Evolutionary conservation across 352 stramenopile genomes (phyloP).

Genomic region (Phytophthora ramorum): DNA sequence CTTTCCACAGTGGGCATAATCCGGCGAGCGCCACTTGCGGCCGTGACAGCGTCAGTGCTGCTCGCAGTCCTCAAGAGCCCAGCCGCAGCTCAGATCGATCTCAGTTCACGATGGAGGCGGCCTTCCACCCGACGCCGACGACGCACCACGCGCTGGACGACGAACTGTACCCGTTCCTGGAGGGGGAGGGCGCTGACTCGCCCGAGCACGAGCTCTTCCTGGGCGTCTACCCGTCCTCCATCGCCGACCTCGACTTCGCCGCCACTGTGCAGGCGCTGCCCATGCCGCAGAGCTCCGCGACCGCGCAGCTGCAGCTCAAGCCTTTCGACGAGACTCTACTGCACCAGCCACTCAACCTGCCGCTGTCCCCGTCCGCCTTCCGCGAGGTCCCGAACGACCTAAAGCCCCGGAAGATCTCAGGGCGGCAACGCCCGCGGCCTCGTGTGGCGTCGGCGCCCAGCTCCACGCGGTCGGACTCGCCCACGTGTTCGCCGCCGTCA

Average conservation of each 20-base stretch:
- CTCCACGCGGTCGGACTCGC: constrained; percentile 42
- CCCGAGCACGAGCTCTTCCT: constrained; percentile 64
- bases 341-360: constrained; percentile 35
- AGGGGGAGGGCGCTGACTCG: constrained; percentile 21
- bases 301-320: constrained; percentile 27
- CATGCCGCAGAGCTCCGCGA: constrained; percentile 24
- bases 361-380: constrained; percentile 30
- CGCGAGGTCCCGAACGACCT: constrained; percentile 4
- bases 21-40: neutral
- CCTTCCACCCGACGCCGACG: constrained; percentile 46
- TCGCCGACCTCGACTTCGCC: constrained; percentile 73
- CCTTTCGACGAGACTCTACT: constrained; percentile 20
- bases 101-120: constrained; percentile 33
- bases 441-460: constrained; percentile 22
- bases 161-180: constrained; percentile 70
- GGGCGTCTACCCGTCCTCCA: constrained; percentile 61
- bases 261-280: constrained; percentile 61
- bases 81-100: constrained; percentile 18
- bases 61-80: constrained; percentile 28
- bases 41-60: constrained; percentile 4
- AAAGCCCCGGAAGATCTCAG: constrained; percentile 4
- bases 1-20: neutral
- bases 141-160: constrained; percentile 40
- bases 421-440: neutral
- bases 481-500: constrained; percentile 49